Evolutionary conservation across 352 stramenopile species (phyloP).

Genomic region (Phytopythium helicoides): DNA sequence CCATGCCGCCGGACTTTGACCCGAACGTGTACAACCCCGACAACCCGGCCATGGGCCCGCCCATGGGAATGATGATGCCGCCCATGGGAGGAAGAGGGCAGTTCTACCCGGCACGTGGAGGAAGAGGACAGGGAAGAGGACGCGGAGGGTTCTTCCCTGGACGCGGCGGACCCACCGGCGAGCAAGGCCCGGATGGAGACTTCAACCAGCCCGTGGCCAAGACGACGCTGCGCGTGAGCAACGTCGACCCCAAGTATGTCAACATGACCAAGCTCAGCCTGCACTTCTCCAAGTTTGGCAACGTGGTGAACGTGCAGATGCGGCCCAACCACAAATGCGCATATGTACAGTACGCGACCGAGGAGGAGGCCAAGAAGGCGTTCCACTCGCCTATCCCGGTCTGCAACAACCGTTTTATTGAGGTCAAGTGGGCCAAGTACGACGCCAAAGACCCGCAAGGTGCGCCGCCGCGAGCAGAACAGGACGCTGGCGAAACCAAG

Average conservation of each 20-base stretch:
- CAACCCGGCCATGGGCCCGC: slow-evolving; percentile 55
- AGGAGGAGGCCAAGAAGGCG: slow-evolving; percentile 80
- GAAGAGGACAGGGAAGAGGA: slow-evolving; percentile 37
- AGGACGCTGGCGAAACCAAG: slow-evolving; percentile 30
- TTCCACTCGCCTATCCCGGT: slow-evolving; percentile 86
- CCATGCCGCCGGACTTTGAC: slow-evolving; percentile 62
- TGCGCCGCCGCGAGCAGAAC: slow-evolving; percentile 32
- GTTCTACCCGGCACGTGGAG: slow-evolving; percentile 43
- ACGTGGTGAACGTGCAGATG: slow-evolving; percentile 90
- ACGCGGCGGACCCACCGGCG: slow-evolving; percentile 26
- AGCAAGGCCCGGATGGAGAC: slow-evolving; percentile 4
- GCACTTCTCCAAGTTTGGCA: slow-evolving; percentile 88
- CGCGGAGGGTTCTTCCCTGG: slow-evolving; percentile 35
- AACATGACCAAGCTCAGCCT: slow-evolving; percentile 88
- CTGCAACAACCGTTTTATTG: slow-evolving; percentile 90
- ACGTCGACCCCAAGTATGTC: slow-evolving; percentile 86
- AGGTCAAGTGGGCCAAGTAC: slow-evolving; percentile 85
- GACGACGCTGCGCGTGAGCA: slow-evolving; percentile 80
- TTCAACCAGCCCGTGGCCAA: slow-evolving; percentile 25
- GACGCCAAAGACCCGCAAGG: slow-evolving; percentile 68
- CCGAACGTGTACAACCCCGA: slow-evolving; percentile 66
- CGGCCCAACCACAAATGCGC: slow-evolving; percentile 73
- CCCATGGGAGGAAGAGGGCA: slow-evolving; percentile 48
- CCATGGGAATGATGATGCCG: slow-evolving; percentile 67
- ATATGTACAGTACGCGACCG: slow-evolving; percentile 84